These are phyloP conservation scores for Babjeviella inositovora DNA, from an alignment of 805 yeast genomes.

Conservation along the genomic window DNA sequence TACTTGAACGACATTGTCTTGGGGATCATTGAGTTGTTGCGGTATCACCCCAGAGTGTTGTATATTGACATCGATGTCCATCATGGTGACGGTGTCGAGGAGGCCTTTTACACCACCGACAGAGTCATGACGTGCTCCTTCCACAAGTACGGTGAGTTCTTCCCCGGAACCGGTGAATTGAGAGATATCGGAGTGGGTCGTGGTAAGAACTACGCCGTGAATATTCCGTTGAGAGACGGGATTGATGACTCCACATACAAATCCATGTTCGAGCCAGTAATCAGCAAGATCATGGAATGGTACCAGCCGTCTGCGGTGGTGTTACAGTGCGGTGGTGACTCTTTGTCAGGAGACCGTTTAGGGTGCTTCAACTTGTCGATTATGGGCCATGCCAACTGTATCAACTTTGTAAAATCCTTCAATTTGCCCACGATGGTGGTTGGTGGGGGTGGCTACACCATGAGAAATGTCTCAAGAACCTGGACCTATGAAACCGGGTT, in stretches of 20 bases:
- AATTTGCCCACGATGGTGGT: slow-evolving; percentile 84
- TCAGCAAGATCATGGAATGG: slow-evolving; percentile 62
- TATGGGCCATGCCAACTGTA: slow-evolving; percentile 93
- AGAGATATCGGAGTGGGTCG: slow-evolving; percentile 74
- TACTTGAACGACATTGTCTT: slow-evolving; percentile 82
- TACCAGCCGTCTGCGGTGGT: slow-evolving; percentile 94
- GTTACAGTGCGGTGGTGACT: slow-evolving; percentile 98
- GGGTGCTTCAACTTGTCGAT: slow-evolving; percentile 93
- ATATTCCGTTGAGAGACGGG: slow-evolving; percentile 83
- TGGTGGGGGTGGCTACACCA: slow-evolving; percentile 98
- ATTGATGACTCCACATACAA: slow-evolving; percentile 83
- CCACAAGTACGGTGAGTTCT: slow-evolving; percentile 86
- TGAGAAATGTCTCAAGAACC: slow-evolving; percentile 88
- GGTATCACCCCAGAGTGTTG: slow-evolving; percentile 74
- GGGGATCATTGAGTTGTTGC: slow-evolving; percentile 62
- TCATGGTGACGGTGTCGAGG: slow-evolving; percentile 94
- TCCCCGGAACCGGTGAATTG: slow-evolving; percentile 86
- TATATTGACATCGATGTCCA: slow-evolving; percentile 86
- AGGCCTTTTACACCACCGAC: slow-evolving; percentile 84
- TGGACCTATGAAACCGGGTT: slow-evolving; percentile 93
- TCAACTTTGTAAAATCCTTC: slow-evolving; percentile 71
- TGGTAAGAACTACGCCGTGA: slow-evolving; percentile 72
- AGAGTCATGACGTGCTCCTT: slow-evolving; percentile 83
- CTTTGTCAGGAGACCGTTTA: slow-evolving; percentile 85
- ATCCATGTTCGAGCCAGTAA: slow-evolving; percentile 80